These are phyloP conservation scores for Lycium ferocissimum DNA, from an alignment of 257 asterid genomes.

Conservation along the genomic window DNA sequence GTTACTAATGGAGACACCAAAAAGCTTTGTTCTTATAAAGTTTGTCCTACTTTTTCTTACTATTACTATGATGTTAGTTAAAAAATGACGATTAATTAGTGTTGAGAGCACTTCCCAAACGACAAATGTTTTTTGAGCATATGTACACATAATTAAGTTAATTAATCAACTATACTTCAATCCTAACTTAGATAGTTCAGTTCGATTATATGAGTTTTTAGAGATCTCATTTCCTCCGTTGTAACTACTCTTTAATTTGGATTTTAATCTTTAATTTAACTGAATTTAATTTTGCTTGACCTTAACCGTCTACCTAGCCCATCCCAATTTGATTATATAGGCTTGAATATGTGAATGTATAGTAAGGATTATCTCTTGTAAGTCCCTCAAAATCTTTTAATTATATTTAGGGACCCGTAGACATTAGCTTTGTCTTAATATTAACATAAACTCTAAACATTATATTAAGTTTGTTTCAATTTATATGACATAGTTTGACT, in stretches of 20 bases:
- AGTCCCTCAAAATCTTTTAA: too few species aligned
- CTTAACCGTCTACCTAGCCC: background rate
- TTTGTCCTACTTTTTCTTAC: background rate
- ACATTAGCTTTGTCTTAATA: too few species aligned
- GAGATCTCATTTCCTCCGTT: too few species aligned
- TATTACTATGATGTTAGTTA: background rate
- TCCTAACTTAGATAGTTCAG: background rate
- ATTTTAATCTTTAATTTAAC: background rate
- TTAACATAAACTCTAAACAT: too few species aligned
- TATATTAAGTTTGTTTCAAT: too few species aligned
- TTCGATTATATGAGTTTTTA: background rate
- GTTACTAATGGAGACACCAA: background rate
- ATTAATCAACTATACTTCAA: background rate
- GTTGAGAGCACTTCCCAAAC: background rate
- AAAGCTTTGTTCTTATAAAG: background rate
- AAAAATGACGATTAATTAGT: conserved; percentile 9
- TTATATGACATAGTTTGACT: too few species aligned
- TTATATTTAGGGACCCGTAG: too few species aligned
- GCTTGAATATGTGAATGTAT: too few species aligned
- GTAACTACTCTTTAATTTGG: background rate
- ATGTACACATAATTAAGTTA: too few species aligned
- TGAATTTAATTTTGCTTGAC: too few species aligned
- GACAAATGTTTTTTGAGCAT: background rate
- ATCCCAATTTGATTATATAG: too few species aligned
- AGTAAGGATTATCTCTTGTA: too few species aligned